Base-by-base conservation (phyloP, 495 filamentous ascomycete species). In the Aspergillus ostianus region DNA sequence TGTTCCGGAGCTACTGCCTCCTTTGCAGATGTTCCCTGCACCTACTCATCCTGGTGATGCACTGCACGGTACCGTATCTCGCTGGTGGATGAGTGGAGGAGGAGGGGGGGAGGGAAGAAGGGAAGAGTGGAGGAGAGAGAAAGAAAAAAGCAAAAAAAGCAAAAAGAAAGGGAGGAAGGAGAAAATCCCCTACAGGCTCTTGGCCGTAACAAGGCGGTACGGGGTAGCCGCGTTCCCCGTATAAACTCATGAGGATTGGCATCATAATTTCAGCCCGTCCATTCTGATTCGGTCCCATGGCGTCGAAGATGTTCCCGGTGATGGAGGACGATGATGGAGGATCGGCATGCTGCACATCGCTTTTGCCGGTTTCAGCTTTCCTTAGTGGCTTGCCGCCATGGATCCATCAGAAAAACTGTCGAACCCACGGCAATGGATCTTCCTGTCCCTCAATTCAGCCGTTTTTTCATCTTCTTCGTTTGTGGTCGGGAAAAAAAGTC, bases 351-450 rank as follows among this genome's bases (percentile, higher is more conserved):
- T 64, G 59, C 60, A 62, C 65, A 64, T 64, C 65, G 64, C 61
- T 44, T 68, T 57, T 62, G 36, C 49, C 60, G 57, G 67, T 68
- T 72, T 69, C 71, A 69, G 61, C 57, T 66, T 64, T 57, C 20
- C 30, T 20, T 65, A 56, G 59, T 57, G 59, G 66, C 59, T 57
- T 47, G 54, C 62, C 46, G 62, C 32, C 56, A 62, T 57, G 36
- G 60, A 63, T 67, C 67, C 63, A 55, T 67, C 68, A 71, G 67
- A 41, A 67, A 64, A 49, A 58, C 58, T 45, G 57, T 66, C 53
- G 61, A 66, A 56, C 49, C 63, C 64, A 61, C 60, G 61, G 63
- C 62, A 72, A 73, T 70, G 68, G 70, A 70, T 76, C 72, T 64
- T 65, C 67, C 59, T 60, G 47, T 58, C 60, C 51, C 61, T 60